Evolutionary conservation across 257 asterid species (phyloP), one percentile per base, ranked within the genome.

Genomic region (Solanum pimpinellifolium): DNA sequence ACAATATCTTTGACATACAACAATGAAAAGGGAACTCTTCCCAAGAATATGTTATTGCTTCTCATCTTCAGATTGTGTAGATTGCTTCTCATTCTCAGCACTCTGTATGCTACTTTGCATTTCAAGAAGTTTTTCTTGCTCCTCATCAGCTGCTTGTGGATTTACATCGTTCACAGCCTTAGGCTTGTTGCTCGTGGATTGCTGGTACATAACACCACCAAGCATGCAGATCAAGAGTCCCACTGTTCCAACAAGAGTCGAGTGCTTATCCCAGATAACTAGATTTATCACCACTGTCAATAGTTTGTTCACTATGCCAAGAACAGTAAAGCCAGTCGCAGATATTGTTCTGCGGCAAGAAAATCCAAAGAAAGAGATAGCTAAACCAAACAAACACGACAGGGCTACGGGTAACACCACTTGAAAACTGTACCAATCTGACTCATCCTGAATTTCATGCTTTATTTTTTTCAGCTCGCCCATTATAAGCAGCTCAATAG

Each of bases 311-410:
- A 96, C 98, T 80, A 96, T 93, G 85, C 99, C 98, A 68, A 96
- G 98, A 89, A 96, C 99, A 37, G 99, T 96, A 90, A 96, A 95
- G 33, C 98, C 99, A 0, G 99, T 96, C 1, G 99, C 99, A 60
- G 99, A 96, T 41, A 96, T 96, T 33, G 98, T 95, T 85, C 95
- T 92, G 4, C 99, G 94, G 87, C 99, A 96, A 76, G 99, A 96
- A 88, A 96, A 96, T 25, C 99, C 99, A 33, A 96, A 96, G 89
- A 96, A 96, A 39, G 99, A 96, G 84, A 96, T 95, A 6, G 98
- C 95, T 90, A 96, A 87, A 70, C 99, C 99, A 90, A 96, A 95
- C 83, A 96, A 89, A 86, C 99, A 96, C 5, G 99, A 96, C 49
- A 96, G 89, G 23, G 95, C 98, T 11, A 96, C 98, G 0, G 99